Base-by-base conservation (phyloP, 192 early-diverging fungal genomes). In the Haplosporangium gracile region DNA sequence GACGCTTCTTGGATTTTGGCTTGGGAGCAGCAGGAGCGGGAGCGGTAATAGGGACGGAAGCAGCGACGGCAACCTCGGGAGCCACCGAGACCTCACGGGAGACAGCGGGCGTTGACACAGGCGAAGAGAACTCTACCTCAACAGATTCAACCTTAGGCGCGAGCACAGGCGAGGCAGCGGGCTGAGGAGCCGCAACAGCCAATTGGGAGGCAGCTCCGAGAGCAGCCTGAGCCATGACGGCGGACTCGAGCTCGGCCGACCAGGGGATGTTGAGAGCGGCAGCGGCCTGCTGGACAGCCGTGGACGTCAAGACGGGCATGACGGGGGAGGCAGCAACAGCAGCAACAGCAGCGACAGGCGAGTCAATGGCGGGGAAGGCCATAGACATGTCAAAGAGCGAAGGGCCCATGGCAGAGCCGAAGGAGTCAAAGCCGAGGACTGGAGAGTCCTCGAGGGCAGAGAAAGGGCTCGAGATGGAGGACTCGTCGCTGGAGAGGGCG, bases 261-360 rank as follows among this genome's bases (percentile, higher is more conserved):
- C 84, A 86, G 43, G 84, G 84, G 70, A 86, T 86, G 76, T 86
- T 86, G 68, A 86, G 84, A 1, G 84, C 84, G 13, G 84, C 84
- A 49, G 84, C 84, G 22, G 84, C 84, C 63, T 86, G 84, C 72
- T 86, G 84, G n/a, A 86, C 84, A 70, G 84, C 84, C 13, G 79
- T 32, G 11, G 84, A 74, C 24, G 84, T 86, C 75, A 85, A 49
- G 26, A 63, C 42, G 29, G 84, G 75, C 7, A 73, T 32, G 22
- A 63, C 34, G 20, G 69, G 68, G 39, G 63, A 16, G 24, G 63
- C 29, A 7, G 70, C 65, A 51, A 51, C 49, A 70, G 53, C 36
- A 49, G 75, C 42, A 10, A 60, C 38, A 20, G 72, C n/a, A n/a
- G 63, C 32, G 74, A 32, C 34, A n/a, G 63, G 39, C 65, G 38